Base-by-base conservation (phyloP, 345 rosid genomes). In the Bruguiera sexangula region DNA sequence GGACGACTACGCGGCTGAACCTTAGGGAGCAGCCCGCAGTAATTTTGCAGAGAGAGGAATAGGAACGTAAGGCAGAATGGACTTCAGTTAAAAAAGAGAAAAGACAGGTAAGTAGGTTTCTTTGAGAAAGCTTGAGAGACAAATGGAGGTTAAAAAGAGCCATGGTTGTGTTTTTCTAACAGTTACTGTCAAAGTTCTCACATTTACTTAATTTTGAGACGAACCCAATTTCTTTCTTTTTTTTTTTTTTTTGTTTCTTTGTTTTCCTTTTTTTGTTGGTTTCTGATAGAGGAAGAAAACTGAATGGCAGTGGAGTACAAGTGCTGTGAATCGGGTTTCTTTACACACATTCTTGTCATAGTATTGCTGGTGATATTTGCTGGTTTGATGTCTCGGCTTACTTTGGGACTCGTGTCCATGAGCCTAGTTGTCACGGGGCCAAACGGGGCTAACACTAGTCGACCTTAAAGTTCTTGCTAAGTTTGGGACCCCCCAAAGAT, bases 321-420 rank as follows among this genome's bases (percentile, higher is more conserved):
- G 8, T 95, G 99, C 72, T 95, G 99, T 68, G 85, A 54, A 1
- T 1, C 81, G 0, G 57, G 67, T 62, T 95, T 95, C 89, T 85
- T 95, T 51, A 26, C 92, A 63, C 82, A 76, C 76, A 85, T 95
- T 74, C 20, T 72, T 75, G 75, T 88, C 22, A 82, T 92, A 51
- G 70, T 76, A 61, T 62, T 87, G 3, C 79, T 95, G 68, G 99
- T 92, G 5, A 0, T 86, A 80, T 95, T 95, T 69, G 99, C 99
- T 69, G 99, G 99, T 5, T 30, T 88, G 66, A 95, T 95, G 98
- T 95, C 99, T 64, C 98, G 99, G 56, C 88, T 95, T 24, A 95
- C 99, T 70, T 67, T 95, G 76, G 99, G 99, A 50, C 96, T 95
- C 64, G 92, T 95, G 99, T 95, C 98, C 24, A 71, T 92, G 93